Evolutionary conservation across 140 eudicot genomes (phyloP), one percentile per base, ranked within the genome.

Genomic region (Erigeron philadelphicus): DNA sequence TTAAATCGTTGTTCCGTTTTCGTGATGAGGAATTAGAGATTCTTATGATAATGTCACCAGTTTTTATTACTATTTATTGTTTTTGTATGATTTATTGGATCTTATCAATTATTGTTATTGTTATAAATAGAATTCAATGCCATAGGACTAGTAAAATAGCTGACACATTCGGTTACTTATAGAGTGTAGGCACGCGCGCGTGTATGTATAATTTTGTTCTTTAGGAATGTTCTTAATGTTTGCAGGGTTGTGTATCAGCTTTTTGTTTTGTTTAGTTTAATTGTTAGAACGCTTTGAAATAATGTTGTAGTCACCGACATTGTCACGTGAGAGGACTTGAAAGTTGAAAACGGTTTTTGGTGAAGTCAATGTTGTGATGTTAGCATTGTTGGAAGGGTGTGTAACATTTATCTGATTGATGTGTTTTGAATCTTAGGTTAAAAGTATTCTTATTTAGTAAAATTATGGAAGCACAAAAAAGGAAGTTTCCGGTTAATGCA

Each of bases 401-500:
- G 59, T 7, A 53, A 53, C 21, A 53, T 53, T 53, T 2, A 53
- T 53, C 8, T 53, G 59, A 53, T 15, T 31, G 25, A 62, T 35
- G 56, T 25, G 44, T 57, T 71, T 61, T 17, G 77, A 71, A 45
- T 73, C 50, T 67, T 52, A 72, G 66, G 74, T 70, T 15, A 76
- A 63, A 67, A 56, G 68, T 60, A 64, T 54, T 59, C 11, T 38
- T 71, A 70, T 58, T 35, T 67, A 46, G 53, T 68, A 73, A 68
- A 67, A 57, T 50, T 48, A 90, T 85, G 97, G 84, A 69, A 60
- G 64, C 67, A n/a, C 41, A 82, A 47, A 86, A 79, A 70, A 90
- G 77, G 70, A 85, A 76, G 76, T 87, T 58, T 75, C 88, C 97
- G 7, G 76, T 90, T n/a, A 49, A 77, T 80, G 88, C 93, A 52